These are phyloP conservation scores for Prosopis cineraria DNA, from an alignment of 306 rosid genomes.

Conservation along the genomic window DNA sequence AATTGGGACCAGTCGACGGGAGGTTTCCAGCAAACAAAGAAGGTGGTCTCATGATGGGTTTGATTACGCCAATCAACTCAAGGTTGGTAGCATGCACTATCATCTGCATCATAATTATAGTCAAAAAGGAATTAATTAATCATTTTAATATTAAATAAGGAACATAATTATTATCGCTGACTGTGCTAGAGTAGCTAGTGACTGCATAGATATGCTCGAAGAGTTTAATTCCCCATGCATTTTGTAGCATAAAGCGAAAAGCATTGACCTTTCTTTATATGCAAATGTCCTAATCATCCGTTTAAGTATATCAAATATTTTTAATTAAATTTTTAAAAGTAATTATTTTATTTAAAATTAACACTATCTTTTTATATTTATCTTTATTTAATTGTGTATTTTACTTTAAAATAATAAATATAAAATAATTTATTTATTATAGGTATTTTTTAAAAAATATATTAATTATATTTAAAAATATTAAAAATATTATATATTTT, in stretches of 20 bases:
- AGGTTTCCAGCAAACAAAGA: neutral
- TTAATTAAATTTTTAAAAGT: too few relatives aligned
- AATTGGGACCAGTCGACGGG: too few relatives aligned
- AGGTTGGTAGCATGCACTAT: conserved; percentile 33
- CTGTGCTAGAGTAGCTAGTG: neutral
- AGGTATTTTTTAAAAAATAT: too few relatives aligned
- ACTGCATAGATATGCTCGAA: neutral
- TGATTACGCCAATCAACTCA: neutral
- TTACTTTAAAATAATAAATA: too few relatives aligned
- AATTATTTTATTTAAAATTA: too few relatives aligned
- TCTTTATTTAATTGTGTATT: too few relatives aligned
- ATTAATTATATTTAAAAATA: too few relatives aligned
- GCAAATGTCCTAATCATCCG: neutral
- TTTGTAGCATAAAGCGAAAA: neutral
- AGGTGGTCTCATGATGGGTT: neutral
- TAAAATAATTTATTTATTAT: too few relatives aligned
- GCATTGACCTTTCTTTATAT: neutral
- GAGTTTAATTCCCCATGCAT: neutral
- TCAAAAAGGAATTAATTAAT: conserved; percentile 32
- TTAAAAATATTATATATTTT: too few relatives aligned
- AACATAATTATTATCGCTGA: conserved; percentile 2
- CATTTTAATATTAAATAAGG: conserved; percentile 9
- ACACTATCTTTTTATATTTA: too few relatives aligned
- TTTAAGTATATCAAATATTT: too few relatives aligned
- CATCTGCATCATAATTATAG: conserved; percentile 38